A percentile compares a stretch with the other conserved stretches of the same genome.
Conservation (phyloP, 73 alveolate genomes). For the Strombidium stylifer region DNA sequence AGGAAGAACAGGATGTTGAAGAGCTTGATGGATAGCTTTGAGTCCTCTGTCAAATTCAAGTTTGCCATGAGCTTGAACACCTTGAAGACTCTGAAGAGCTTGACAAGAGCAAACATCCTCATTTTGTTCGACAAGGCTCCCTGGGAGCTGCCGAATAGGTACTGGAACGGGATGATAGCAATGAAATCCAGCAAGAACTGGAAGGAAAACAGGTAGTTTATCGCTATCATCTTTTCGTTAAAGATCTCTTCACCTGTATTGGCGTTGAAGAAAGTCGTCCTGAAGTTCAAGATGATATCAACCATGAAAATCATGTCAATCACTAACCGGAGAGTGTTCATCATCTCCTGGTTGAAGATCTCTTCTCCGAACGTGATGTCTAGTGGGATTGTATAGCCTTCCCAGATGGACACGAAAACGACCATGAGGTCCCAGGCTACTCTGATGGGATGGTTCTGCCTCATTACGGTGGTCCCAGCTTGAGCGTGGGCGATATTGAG, state of each 20-base stretch:
- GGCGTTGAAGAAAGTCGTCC: constrained; percentile 59
- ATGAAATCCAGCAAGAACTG: constrained; percentile 57
- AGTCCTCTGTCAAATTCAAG: constrained; percentile 22
- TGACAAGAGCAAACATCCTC: constrained; percentile 5
- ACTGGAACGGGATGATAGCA: constrained; percentile 58
- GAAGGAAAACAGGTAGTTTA: constrained; percentile 30
- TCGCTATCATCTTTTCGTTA: constrained; percentile 30
- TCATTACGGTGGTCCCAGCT: background rate
- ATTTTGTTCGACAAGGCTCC: background rate
- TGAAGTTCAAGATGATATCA: constrained; percentile 49
- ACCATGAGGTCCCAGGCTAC: constrained; percentile 46
- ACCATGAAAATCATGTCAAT: constrained; percentile 38
- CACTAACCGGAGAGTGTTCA: too few relatives aligned
- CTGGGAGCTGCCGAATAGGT: background rate
- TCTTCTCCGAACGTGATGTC: constrained; percentile 15
- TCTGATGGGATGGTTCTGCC: constrained; percentile 8
- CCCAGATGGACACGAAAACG: constrained; percentile 34
- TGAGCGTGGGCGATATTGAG: background rate
- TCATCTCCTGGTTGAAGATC: background rate
- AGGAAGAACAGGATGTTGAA: constrained; percentile 11
- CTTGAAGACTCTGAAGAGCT: constrained; percentile 23
- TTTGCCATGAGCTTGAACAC: constrained; percentile 10
- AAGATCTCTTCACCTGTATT: constrained; percentile 62
- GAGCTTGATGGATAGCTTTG: constrained; percentile 8
- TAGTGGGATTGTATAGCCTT: constrained; percentile 32